A percentile compares a stretch with the other conserved stretches of the same genome.
phyloP scores from a whole-genome alignment of 352 stramenopile genomes.

The Phytophthora multivora region DNA sequence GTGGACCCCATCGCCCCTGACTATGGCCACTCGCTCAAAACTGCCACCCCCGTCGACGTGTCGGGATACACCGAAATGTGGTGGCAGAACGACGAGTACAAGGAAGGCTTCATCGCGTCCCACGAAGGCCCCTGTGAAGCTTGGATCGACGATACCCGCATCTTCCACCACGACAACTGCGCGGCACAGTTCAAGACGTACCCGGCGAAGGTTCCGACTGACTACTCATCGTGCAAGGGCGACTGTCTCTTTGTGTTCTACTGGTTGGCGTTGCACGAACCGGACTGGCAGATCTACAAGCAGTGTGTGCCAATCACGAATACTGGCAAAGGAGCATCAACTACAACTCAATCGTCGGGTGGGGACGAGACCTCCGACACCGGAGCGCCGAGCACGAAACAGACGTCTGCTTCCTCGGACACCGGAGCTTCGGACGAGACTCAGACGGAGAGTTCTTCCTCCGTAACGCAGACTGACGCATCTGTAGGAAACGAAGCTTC shows the following conservation, averaged over 20 bases:
- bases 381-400: background rate
- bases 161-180: conserved; percentile 41
- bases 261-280: conserved; percentile 23
- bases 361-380: background rate
- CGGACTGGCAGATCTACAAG: conserved; percentile 40
- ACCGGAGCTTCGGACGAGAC: background rate
- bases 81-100: conserved; percentile 44
- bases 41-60: conserved; percentile 30
- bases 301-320: conserved; percentile 38
- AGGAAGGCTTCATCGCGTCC: conserved; percentile 40
- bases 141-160: conserved; percentile 26
- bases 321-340: conserved; percentile 1
- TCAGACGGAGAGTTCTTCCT: background rate
- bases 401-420: conserved; percentile 5
- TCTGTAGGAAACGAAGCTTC: background rate
- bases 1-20: conserved; percentile 31
- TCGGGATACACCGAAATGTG: conserved; percentile 29
- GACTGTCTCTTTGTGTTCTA: conserved; percentile 24
- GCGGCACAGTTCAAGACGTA: conserved; percentile 33
- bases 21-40: conserved; percentile 32
- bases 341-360: conserved; percentile 2
- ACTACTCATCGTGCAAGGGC: conserved; percentile 25
- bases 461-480: background rate
- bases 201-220: conserved; percentile 29
- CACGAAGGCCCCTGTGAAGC: conserved; percentile 39